Evolutionary conservation across 108 stramenopile genomes (phyloP).

Genomic region (Epithemia pelagica): DNA sequence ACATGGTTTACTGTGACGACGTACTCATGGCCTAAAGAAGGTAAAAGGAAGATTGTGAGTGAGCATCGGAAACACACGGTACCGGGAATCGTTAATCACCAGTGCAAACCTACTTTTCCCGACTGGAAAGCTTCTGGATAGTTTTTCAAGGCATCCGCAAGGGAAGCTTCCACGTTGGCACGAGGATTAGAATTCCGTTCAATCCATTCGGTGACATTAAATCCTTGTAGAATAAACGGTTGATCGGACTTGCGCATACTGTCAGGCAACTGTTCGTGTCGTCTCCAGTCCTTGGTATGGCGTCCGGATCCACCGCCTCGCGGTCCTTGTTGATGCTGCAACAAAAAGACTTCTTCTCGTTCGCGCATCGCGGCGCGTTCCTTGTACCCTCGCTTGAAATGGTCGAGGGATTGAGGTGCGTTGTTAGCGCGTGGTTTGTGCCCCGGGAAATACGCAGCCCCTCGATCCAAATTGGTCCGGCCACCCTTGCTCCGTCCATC

Average conservation of each 20-base stretch:
- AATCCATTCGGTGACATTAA: conserved; percentile 51
- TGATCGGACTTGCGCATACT: conserved; percentile 3
- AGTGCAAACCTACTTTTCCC: conserved; percentile 47
- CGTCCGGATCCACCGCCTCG: conserved; percentile 17
- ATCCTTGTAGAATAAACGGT: conserved; percentile 8
- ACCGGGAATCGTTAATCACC: too few relatives aligned
- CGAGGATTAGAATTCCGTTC: conserved; percentile 45
- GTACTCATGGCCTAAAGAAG: not conserved
- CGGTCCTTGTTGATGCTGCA: conserved; percentile 7
- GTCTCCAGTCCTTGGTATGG: conserved; percentile 18
- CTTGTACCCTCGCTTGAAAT: conserved; percentile 74
- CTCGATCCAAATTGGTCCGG: not conserved
- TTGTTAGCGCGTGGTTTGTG: conserved; percentile 1
- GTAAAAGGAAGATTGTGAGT: not conserved
- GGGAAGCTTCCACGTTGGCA: conserved; percentile 41
- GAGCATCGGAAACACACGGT: too few relatives aligned
- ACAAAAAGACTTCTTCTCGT: conserved; percentile 23
- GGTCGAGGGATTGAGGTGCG: conserved; percentile 69
- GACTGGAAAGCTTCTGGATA: conserved; percentile 49
- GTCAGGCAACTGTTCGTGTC: not conserved
- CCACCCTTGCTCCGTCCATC: not conserved
- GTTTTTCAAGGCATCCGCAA: conserved; percentile 41
- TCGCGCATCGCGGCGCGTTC: conserved; percentile 59
- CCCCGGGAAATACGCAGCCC: not conserved
- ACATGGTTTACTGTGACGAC: not conserved